phyloP scores from a whole-genome alignment of 768 basidiomycete genomes.

The Lentinula sp. region DNA sequence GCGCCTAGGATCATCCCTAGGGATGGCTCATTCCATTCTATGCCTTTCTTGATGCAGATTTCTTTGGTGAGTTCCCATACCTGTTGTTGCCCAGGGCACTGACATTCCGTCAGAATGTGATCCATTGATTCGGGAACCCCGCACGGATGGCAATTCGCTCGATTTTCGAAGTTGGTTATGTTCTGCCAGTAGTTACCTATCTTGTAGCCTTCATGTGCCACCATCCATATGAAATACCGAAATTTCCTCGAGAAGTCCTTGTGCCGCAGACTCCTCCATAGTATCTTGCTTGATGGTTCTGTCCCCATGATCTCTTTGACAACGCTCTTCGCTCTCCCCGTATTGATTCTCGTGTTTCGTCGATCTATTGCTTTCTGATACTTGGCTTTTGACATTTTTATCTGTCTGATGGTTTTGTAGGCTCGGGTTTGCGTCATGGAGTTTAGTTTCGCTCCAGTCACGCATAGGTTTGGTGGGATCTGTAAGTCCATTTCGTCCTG shows the following conservation, averaged over 20 bases:
- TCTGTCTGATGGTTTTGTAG: not conserved
- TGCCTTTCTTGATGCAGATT: slow-evolving; percentile 14
- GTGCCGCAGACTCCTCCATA: slow-evolving; percentile 6
- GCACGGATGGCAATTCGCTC: slow-evolving; percentile 8
- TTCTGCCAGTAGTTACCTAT: not conserved
- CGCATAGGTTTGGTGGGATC: not conserved
- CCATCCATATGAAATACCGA: slow-evolving; percentile 9
- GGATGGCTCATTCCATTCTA: slow-evolving; percentile 6
- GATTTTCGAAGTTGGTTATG: not conserved
- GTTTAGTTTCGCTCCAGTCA: slow-evolving; percentile 11
- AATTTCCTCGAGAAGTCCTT: slow-evolving; percentile 9
- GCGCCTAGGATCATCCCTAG: slow-evolving; percentile 15
- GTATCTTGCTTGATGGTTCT: not conserved
- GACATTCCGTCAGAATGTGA: slow-evolving; percentile 23
- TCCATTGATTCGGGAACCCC: slow-evolving; percentile 17
- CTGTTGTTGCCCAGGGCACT: slow-evolving; percentile 11
- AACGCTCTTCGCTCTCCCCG: not conserved
- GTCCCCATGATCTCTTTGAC: not conserved
- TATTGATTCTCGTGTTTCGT: not conserved
- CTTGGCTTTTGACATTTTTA: not conserved
- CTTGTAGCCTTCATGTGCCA: not conserved
- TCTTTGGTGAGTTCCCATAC: slow-evolving; percentile 16
- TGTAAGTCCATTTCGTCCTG: slow-evolving; percentile 5
- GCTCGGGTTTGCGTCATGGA: slow-evolving; percentile 11
- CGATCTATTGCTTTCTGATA: not conserved